These are phyloP conservation scores for Yamadazyma songkhlaensis DNA, from an alignment of 1,139 yeast species.

Conservation along the genomic window DNA sequence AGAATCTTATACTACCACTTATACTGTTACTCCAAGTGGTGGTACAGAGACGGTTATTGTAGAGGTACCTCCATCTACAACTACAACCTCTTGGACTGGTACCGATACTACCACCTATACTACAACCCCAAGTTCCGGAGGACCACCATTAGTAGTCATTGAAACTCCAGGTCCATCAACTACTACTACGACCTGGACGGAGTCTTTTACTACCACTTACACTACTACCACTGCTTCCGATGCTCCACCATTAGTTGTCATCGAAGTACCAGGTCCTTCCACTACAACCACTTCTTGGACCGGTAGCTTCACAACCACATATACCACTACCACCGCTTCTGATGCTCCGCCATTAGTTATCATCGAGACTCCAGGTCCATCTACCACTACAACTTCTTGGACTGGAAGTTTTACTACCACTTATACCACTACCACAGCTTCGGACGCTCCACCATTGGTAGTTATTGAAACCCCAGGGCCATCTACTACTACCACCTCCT, in stretches of 20 bases:
- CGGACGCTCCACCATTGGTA: neutral
- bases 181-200: neutral
- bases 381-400: neutral
- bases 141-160: neutral
- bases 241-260: neutral
- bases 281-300: neutral
- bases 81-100: neutral
- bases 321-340: too few relatives aligned
- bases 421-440: neutral
- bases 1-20: neutral
- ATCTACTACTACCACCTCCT: neutral
- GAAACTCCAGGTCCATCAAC: neutral
- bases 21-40: conserved; percentile 2
- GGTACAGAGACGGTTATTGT: neutral
- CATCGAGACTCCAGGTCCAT: too few relatives aligned
- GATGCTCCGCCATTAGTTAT: too few relatives aligned
- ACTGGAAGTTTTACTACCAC: neutral
- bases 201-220: neutral
- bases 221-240: neutral
- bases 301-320: neutral
- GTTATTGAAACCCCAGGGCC: neutral
- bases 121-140: neutral
- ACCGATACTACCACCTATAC: neutral
- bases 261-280: neutral
- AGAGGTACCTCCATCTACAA: neutral